Evolutionary conservation across 2,329 filamentous ascomycete genomes (phyloP), one percentile per base, ranked within the genome.

Genomic region (Fusarium decemcellulare): DNA sequence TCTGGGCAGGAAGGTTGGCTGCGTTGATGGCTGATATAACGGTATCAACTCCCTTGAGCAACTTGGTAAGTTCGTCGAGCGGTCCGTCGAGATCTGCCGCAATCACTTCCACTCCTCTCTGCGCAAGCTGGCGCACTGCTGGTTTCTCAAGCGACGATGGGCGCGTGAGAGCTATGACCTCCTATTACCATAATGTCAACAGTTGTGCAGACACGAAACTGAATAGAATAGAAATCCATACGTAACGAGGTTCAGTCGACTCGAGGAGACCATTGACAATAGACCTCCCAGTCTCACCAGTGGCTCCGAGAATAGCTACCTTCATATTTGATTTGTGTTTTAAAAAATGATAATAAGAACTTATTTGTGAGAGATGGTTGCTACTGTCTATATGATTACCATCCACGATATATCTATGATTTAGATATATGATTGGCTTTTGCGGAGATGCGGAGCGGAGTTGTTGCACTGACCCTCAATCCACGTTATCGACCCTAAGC

Each of bases 241-340:
- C 78, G 54, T 75, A 80, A 15, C 72, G 46, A 6, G 29, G 55
- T 2, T 68, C 68, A 7, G 70, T 61, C 1, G 75, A 75, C 15
- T 64, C 75, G 9, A 84, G 58, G 3, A 85, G 72, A 6, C 76
- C 81, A 12, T 83, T 66, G 15, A 82, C 64, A 30, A 85, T 80
- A 2, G 78, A 79, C 0, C 58, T 59, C 12, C 82, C 83, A 0
- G 82, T 84, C 36, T 78, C 74, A 10, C 83, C 83, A 9, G 82
- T 81, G 6, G 81, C 82, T n/a, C 83, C 82, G 6, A 81, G 59
- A 10, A 83, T 64, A 6, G 71, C 76, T 12, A 81, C 77, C 29
- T 76, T 78, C 32, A 34, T 34, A 11, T 34, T 34, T 34, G 32
- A 3, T 2, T 4, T 34, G 8, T 4, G 32, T 34, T 8, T 34